Conservation (phyloP, 2,329 filamentous ascomycete genomes). For the Xylariaceae sp. region DNA sequence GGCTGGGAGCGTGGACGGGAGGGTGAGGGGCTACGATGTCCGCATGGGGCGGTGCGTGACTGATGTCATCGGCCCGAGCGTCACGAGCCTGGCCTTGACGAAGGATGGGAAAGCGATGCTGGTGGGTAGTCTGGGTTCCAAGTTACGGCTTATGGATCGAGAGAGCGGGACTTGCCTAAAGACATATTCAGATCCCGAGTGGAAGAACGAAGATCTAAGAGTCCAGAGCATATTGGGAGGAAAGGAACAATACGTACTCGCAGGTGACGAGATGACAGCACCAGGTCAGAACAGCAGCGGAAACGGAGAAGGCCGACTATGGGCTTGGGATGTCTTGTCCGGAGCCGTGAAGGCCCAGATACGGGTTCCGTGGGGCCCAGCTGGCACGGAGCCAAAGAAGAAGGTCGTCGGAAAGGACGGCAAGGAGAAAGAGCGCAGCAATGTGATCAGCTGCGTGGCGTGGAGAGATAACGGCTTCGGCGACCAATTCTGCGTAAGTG, state of each 20-base stretch:
- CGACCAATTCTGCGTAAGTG: conserved; percentile 61
- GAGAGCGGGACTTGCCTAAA: conserved; percentile 68
- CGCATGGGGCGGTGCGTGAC: conserved; percentile 66
- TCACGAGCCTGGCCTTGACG: conserved; percentile 72
- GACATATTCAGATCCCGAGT: conserved; percentile 57
- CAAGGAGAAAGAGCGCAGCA: conserved; percentile 54
- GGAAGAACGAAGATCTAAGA: conserved; percentile 66
- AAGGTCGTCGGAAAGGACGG: conserved; percentile 55
- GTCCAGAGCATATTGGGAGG: conserved; percentile 71
- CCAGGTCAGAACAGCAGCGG: conserved; percentile 16
- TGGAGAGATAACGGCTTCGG: conserved; percentile 61
- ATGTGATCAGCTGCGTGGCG: conserved; percentile 58
- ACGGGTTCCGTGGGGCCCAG: conserved; percentile 51
- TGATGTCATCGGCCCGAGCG: conserved; percentile 65
- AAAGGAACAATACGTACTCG: conserved; percentile 72
- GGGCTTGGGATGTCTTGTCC: conserved; percentile 80
- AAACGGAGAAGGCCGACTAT: conserved; percentile 53
- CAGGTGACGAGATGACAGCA: conserved; percentile 66
- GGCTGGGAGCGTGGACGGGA: conserved; percentile 78
- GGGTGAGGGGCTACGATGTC: conserved; percentile 77
- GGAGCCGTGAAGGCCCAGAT: conserved; percentile 65
- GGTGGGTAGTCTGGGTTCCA: conserved; percentile 71
- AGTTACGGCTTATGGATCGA: conserved; percentile 76
- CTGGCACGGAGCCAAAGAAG: conserved; percentile 43
- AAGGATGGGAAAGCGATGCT: conserved; percentile 71